Percentiles rank a stretch among this genome's conserved stretches.
These are phyloP conservation scores for Ophiosphaerella korrae DNA, from an alignment of 2,329 filamentous ascomycete species.

Conservation along the genomic window DNA sequence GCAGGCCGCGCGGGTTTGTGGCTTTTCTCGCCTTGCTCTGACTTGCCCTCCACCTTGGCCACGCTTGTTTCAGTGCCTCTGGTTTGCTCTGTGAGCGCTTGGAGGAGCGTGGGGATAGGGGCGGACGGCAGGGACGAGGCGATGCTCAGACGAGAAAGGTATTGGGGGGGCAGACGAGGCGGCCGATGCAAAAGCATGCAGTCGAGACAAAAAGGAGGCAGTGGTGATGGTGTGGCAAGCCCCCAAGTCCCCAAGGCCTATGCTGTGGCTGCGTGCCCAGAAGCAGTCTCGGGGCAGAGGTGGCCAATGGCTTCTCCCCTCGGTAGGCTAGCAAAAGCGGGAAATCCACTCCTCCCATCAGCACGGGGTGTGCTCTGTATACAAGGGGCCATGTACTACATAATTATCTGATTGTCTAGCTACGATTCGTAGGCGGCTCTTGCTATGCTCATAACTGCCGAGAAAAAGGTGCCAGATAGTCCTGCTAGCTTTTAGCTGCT, in stretches of 20 bases:
- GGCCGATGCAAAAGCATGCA: not conserved
- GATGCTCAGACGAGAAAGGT: not conserved
- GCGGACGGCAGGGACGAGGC: not conserved
- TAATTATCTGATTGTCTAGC: no score
- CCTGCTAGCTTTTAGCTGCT: no score
- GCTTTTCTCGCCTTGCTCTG: slow-evolving; percentile 24
- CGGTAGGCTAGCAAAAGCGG: no score
- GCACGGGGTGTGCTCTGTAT: no score
- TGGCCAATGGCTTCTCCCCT: not conserved
- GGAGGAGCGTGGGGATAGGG: no score
- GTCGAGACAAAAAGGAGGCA: slow-evolving; percentile 12
- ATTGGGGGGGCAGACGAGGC: slow-evolving; percentile 15
- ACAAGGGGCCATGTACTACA: no score
- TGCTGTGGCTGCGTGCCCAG: slow-evolving; percentile 20
- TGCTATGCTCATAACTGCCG: no score
- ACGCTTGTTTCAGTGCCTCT: not conserved
- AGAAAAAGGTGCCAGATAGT: no score
- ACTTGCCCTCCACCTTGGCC: slow-evolving; percentile 36
- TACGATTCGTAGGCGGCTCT: no score
- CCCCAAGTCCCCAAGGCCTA: slow-evolving; percentile 1
- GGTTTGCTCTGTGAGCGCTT: no score
- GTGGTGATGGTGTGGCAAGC: slow-evolving; percentile 12
- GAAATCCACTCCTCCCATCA: no score
- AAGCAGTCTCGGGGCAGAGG: slow-evolving; percentile 2
- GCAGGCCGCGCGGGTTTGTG: slow-evolving; percentile 22